A percentile compares a stretch with the other conserved stretches of the same genome.
phyloP scores from a whole-genome alignment of 495 filamentous ascomycete genomes.

The Neurospora pannonica region DNA sequence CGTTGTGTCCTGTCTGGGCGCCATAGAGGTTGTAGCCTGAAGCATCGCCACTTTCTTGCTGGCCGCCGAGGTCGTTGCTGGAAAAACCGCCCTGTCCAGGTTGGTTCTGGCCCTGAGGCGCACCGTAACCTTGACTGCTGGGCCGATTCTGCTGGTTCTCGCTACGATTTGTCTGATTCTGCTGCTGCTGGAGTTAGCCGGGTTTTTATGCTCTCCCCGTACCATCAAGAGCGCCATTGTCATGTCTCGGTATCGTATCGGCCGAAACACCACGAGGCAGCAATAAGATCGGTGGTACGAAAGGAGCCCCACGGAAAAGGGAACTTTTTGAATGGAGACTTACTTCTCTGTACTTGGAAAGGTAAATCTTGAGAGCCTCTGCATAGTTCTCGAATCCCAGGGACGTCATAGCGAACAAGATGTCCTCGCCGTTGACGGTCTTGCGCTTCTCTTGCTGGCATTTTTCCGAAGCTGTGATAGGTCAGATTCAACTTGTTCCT shows the following conservation, averaged over 20 bases:
- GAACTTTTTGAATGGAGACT: slow-evolving; percentile 31
- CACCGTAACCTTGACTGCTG: slow-evolving; percentile 59
- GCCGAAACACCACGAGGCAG: not conserved
- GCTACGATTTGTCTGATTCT: slow-evolving; percentile 70
- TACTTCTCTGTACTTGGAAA: slow-evolving; percentile 97
- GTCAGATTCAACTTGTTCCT: slow-evolving; percentile 15
- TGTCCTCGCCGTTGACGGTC: slow-evolving; percentile 97
- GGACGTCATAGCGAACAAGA: slow-evolving; percentile 97
- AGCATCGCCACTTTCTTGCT: slow-evolving; percentile 44
- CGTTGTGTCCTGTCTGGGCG: slow-evolving; percentile 60
- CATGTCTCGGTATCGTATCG: not conserved
- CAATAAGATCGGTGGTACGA: not conserved
- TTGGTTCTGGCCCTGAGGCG: slow-evolving; percentile 35
- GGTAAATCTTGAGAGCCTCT: slow-evolving; percentile 94
- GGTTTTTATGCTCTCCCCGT: not conserved
- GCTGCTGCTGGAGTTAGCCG: slow-evolving; percentile 30
- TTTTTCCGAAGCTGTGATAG: slow-evolving; percentile 80
- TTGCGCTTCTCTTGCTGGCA: slow-evolving; percentile 99
- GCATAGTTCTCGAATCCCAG: slow-evolving; percentile 98
- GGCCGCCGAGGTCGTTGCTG: slow-evolving; percentile 44
- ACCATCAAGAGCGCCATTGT: not conserved
- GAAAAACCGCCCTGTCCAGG: slow-evolving; percentile 45
- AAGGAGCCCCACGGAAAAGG: not conserved
- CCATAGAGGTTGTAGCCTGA: slow-evolving; percentile 53
- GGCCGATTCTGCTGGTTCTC: slow-evolving; percentile 62